These are phyloP conservation scores for Vitis amurensis DNA, from an alignment of 164 flowering plant species.

Conservation along the genomic window DNA sequence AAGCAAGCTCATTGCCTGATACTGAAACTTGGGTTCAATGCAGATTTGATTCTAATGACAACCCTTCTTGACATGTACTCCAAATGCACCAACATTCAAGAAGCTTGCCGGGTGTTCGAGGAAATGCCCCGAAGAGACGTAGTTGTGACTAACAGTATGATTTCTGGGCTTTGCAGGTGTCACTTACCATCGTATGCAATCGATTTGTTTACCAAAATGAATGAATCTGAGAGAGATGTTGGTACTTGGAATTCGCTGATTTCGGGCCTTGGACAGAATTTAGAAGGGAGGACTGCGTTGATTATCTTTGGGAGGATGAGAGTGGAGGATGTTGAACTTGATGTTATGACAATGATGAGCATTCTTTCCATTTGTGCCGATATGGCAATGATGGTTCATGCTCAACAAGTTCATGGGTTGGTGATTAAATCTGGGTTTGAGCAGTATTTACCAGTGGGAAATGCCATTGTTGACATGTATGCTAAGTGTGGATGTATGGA, in stretches of 20 bases:
- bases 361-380: slow-evolving; percentile 36
- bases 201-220: slow-evolving; percentile 30
- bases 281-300: slow-evolving; percentile 26
- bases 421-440: slow-evolving; percentile 36
- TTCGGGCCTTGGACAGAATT: slow-evolving; percentile 29
- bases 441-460: slow-evolving; percentile 31
- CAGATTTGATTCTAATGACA: slow-evolving; percentile 31
- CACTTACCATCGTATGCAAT: slow-evolving; percentile 27
- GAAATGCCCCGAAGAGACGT: slow-evolving; percentile 46
- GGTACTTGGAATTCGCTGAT: slow-evolving; percentile 51
- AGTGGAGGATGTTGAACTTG: slow-evolving; percentile 22
- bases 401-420: slow-evolving; percentile 33
- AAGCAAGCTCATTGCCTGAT: slow-evolving; percentile 34
- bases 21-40: slow-evolving; percentile 28
- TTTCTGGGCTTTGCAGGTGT: slow-evolving; percentile 30
- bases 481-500: slow-evolving; percentile 39
- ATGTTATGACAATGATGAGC: slow-evolving; percentile 35
- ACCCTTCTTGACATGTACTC: slow-evolving; percentile 43
- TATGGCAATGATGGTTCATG: slow-evolving; percentile 28
- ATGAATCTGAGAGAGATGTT: slow-evolving; percentile 16
- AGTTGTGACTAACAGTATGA: slow-evolving; percentile 33
- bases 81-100: slow-evolving; percentile 19
- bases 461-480: slow-evolving; percentile 47
- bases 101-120: slow-evolving; percentile 30
- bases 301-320: slow-evolving; percentile 29